Base-by-base conservation (phyloP, 495 filamentous ascomycete species). In the Penicillium ucsense region DNA sequence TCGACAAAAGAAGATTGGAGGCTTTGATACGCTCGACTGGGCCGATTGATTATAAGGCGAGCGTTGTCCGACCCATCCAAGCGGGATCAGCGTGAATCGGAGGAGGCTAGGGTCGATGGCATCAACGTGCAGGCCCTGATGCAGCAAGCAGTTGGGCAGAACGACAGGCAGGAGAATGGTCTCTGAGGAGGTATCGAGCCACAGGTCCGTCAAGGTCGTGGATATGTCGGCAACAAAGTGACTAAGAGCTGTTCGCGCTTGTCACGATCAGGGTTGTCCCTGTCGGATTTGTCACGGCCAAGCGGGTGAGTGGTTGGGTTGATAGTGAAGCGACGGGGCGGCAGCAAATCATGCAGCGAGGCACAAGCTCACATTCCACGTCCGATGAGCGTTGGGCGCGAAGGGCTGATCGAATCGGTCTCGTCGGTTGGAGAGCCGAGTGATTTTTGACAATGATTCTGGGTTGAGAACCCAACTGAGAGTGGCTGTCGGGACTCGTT, bases 291-390 rank as follows among this genome's bases (percentile, higher is more conserved):
- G 20, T 20, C 20, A 20, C 46, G 57, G 55, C 49, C 35, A 37
- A 49, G 32, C 9, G 4, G 9, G 30, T 12, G 31, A 29, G 29
- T 32, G 45, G 53, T 58, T 70, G 62, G 65, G 61, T 64, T 62
- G 63, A 46, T 50, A 52, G 59, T 58, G 53, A 59, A 57, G 54
- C 53, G 57, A 50, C 51, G 20, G 20, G 55, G 51, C 56, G 50
- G 54, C 47, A 47, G 45, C 54, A 52, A 54, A 60, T 57, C 52
- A 52, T 44, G 27, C 32, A 45, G 49, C 38, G 31, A 38, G 46
- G 34, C 41, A 38, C 37, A 47, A 56, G 56, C 47, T 54, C 50
- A 42, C 38, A 45, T 42, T 20, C 20, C 20, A 20, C 20, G 20
- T 20, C 20, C 49, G 38, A 37, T 46, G 39, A 35, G 39, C 31